Percentiles rank a stretch among this genome's conserved stretches.
Evolutionary conservation across 352 stramenopile species (phyloP).

Genomic region (Phytopythium litorale): DNA sequence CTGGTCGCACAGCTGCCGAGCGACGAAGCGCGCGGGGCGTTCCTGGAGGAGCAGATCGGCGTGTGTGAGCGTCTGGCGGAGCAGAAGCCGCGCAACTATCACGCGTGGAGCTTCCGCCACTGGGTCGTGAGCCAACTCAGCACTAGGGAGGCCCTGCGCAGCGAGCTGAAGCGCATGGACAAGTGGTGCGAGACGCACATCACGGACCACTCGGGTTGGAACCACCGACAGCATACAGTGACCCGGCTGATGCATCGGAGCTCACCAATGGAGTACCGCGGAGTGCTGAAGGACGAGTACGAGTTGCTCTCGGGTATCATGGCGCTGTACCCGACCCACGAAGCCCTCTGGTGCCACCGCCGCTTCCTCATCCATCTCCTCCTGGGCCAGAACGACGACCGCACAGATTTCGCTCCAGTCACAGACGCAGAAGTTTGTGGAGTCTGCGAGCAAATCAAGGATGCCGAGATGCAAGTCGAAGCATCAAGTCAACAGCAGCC

Average conservation of each 20-base stretch:
- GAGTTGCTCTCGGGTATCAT: constrained; percentile 51
- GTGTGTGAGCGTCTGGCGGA: constrained; percentile 54
- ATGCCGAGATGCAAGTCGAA: background rate
- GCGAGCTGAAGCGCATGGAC: constrained; percentile 50
- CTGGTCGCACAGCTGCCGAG: constrained; percentile 11
- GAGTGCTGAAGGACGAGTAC: constrained; percentile 44
- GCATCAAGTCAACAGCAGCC: too few species aligned
- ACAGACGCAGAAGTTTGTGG: background rate
- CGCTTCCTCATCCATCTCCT: constrained; percentile 58
- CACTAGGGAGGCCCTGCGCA: constrained; percentile 10
- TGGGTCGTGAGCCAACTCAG: constrained; percentile 55
- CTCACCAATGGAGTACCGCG: background rate
- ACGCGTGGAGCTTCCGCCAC: constrained; percentile 83
- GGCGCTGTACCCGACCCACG: constrained; percentile 39
- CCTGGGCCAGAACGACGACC: constrained; percentile 11
- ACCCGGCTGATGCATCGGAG: constrained; percentile 17
- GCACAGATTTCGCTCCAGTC: background rate
- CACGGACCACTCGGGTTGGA: constrained; percentile 77
- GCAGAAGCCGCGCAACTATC: constrained; percentile 73
- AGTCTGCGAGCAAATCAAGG: constrained; percentile 2
- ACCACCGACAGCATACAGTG: constrained; percentile 65
- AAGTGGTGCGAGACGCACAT: constrained; percentile 65
- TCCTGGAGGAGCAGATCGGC: constrained; percentile 48
- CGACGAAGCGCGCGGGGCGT: constrained; percentile 18
- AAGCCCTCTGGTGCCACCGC: constrained; percentile 79